phyloP scores from a whole-genome alignment of 2,329 filamentous ascomycete genomes.

The Colletotrichum orbiculare region DNA sequence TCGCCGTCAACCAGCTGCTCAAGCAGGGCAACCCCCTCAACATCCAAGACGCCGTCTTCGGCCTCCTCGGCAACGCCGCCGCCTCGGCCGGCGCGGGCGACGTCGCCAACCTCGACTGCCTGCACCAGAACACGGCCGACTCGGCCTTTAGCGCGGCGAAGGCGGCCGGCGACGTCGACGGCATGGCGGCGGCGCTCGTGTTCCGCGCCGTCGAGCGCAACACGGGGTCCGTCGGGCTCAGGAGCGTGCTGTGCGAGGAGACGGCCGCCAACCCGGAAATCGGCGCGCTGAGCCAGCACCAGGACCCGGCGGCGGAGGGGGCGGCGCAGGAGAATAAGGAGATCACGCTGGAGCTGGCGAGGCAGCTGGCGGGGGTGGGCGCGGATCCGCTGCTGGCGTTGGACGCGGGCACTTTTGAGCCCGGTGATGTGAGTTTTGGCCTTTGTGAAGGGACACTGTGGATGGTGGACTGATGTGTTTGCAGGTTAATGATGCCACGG shows the following conservation, averaged over 20 bases:
- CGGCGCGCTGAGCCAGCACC: slow-evolving; percentile 71
- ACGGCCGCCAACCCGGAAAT: slow-evolving; percentile 74
- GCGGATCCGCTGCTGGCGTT: slow-evolving; percentile 72
- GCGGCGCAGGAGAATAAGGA: slow-evolving; percentile 69
- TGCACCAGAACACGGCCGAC: slow-evolving; percentile 68
- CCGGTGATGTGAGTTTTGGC: slow-evolving; percentile 60
- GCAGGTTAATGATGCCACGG: slow-evolving; percentile 37
- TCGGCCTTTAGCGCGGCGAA: slow-evolving; percentile 72
- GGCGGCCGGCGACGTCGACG: slow-evolving; percentile 61
- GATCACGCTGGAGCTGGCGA: slow-evolving; percentile 68
- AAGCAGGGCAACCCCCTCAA: slow-evolving; percentile 63
- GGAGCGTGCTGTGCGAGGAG: slow-evolving; percentile 67
- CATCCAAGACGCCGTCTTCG: slow-evolving; percentile 62
- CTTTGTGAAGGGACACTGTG: neutral
- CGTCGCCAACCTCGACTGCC: slow-evolving; percentile 61
- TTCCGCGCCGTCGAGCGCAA: slow-evolving; percentile 69
- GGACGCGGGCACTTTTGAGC: slow-evolving; percentile 70
- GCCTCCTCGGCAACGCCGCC: slow-evolving; percentile 55
- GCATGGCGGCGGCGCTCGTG: slow-evolving; percentile 63
- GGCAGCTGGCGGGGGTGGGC: slow-evolving; percentile 69
- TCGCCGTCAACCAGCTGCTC: slow-evolving; percentile 55
- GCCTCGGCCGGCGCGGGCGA: slow-evolving; percentile 50
- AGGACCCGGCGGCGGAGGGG: slow-evolving; percentile 71
- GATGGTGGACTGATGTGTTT: neutral
- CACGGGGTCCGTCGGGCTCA: slow-evolving; percentile 66